A percentile compares a stretch with the other conserved stretches of the same genome.
These are phyloP conservation scores for Alnus glutinosa DNA, from an alignment of 306 rosid species.

Conservation along the genomic window DNA sequence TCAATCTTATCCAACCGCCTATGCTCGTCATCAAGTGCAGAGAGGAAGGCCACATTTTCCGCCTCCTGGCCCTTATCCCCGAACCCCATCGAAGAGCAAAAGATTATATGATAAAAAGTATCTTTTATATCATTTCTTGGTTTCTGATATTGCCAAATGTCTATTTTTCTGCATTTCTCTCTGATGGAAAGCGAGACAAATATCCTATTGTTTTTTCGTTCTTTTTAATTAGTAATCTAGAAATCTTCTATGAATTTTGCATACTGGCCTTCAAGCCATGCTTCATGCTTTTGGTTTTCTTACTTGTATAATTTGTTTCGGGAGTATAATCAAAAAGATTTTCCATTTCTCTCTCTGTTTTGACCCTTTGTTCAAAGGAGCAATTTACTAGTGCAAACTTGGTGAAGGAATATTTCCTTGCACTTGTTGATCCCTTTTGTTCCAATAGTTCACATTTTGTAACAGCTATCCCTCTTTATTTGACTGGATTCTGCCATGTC, in stretches of 20 bases:
- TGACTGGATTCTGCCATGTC: conserved; percentile 20
- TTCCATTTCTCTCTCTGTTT: not conserved
- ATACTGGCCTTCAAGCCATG: not conserved
- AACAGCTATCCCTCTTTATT: not conserved
- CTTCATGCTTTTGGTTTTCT: conserved; percentile 1
- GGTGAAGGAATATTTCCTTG: not conserved
- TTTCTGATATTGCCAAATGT: too few species aligned
- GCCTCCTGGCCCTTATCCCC: too few species aligned
- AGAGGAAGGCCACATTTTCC: too few species aligned
- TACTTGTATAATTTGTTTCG: not conserved
- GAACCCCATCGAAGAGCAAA: too few species aligned
- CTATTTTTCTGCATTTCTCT: too few species aligned
- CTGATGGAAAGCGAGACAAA: too few species aligned
- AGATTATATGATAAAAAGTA: too few species aligned
- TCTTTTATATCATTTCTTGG: too few species aligned
- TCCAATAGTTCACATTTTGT: not conserved
- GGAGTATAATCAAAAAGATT: not conserved
- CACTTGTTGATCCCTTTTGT: not conserved
- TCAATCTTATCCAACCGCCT: too few species aligned
- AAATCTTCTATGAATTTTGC: not conserved
- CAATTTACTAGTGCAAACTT: not conserved
- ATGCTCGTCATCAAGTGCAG: too few species aligned
- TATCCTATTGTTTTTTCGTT: too few species aligned
- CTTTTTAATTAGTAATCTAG: too few species aligned
- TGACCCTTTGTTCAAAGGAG: conserved; percentile 1